Evolutionary conservation across 257 asterid genomes (phyloP).

Genomic region (Salvia miltiorrhiza): DNA sequence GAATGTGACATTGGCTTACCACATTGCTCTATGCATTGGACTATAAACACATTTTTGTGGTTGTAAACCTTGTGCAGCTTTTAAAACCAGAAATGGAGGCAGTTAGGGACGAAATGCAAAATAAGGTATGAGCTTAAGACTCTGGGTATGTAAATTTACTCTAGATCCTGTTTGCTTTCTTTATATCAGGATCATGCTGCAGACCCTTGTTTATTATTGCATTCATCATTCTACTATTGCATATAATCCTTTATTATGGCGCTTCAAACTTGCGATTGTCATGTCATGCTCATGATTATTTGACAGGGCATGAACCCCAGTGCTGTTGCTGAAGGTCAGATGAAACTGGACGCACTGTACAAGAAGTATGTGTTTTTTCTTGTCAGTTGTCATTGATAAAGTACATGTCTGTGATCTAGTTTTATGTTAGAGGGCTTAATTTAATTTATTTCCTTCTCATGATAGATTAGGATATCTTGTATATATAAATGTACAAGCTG

Average conservation of each 20-base stretch:
- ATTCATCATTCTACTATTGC: conserved; percentile 7
- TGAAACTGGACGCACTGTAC: conserved; percentile 52
- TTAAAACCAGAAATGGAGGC: conserved; percentile 69
- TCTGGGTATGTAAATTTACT: background rate
- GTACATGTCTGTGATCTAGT: conserved; percentile 8
- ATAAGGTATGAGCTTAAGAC: conserved; percentile 45
- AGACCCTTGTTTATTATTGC: conserved; percentile 10
- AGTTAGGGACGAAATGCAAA: conserved; percentile 70
- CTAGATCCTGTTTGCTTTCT: background rate
- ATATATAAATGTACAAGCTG: too few species aligned
- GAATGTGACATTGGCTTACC: background rate
- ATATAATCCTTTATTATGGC: conserved; percentile 5
- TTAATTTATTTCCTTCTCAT: too few species aligned
- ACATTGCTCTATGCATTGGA: conserved; percentile 12
- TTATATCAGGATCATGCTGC: conserved; percentile 9
- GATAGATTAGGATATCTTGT: too few species aligned
- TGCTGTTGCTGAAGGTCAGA: conserved; percentile 83
- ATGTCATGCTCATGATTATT: conserved; percentile 16
- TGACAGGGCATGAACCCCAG: conserved; percentile 68
- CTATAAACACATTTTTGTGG: conserved; percentile 12
- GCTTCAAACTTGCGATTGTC: conserved; percentile 9
- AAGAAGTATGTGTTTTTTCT: conserved; percentile 56
- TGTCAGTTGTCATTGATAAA: conserved; percentile 9
- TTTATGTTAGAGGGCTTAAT: background rate
- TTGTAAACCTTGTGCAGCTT: conserved; percentile 55